These are phyloP conservation scores for Gymnopilus dilepis DNA, from an alignment of 768 basidiomycete genomes.

Conservation along the genomic window DNA sequence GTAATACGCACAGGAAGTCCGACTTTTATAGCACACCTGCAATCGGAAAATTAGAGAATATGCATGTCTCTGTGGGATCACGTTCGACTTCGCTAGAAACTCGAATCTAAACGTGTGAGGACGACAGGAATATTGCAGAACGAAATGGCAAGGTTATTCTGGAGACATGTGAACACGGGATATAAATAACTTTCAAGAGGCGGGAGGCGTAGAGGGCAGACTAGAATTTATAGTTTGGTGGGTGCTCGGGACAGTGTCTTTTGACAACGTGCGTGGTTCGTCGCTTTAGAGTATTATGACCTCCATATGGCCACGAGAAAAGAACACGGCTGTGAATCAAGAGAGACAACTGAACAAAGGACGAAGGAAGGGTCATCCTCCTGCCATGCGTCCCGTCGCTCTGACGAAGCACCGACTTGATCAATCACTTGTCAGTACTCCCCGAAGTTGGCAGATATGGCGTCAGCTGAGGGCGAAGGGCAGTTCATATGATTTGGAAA, in stretches of 20 bases:
- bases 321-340: neutral
- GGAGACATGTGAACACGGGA: constrained; percentile 5
- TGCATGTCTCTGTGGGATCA: neutral
- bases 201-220: neutral
- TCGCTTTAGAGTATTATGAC: neutral
- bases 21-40: neutral
- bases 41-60: neutral
- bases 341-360: neutral
- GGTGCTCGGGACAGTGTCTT: neutral
- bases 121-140: neutral
- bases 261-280: constrained; percentile 7
- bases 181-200: constrained; percentile 5
- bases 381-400: neutral
- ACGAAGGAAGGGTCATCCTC: neutral
- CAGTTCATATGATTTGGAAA: neutral
- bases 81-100: neutral
- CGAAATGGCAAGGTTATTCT: neutral
- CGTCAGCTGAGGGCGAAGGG: neutral
- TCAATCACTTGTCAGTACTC: neutral
- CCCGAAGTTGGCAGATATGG: neutral
- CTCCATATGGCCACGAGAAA: neutral
- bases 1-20: neutral
- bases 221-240: neutral
- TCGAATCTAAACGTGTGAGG: constrained; percentile 9
- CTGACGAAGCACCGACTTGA: constrained; percentile 1